A percentile compares a stretch with the other conserved stretches of the same genome.
Evolutionary conservation across 2,329 filamentous ascomycete species (phyloP).

Genomic region (Xylaria sp.): DNA sequence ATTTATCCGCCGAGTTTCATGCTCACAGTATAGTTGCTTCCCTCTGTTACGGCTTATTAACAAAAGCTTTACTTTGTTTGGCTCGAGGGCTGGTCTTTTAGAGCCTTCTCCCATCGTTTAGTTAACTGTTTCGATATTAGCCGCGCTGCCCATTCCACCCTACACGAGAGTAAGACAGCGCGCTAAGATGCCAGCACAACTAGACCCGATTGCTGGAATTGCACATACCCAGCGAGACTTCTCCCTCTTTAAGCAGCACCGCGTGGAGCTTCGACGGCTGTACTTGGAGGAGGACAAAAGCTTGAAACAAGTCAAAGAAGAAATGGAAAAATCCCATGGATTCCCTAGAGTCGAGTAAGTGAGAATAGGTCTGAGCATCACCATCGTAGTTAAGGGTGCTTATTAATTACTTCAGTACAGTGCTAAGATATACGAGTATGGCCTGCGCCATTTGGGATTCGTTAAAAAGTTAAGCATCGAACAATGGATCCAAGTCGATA

Average conservation of each 20-base stretch:
- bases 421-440: background rate
- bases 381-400: background rate
- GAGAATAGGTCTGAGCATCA: background rate
- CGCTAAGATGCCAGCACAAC: background rate
- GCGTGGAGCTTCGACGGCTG: slow-evolving; percentile 2
- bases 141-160: background rate
- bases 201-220: background rate
- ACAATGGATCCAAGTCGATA: background rate
- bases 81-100: no score
- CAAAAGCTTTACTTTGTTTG: no score
- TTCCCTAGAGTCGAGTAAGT: background rate
- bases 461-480: background rate
- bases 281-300: slow-evolving; percentile 16
- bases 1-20: no score
- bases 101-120: background rate
- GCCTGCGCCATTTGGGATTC: background rate
- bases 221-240: slow-evolving; percentile 1
- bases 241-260: slow-evolving; percentile 1
- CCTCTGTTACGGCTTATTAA: no score
- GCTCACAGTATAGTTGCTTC: no score
- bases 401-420: background rate
- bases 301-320: slow-evolving; percentile 14
- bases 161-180: background rate
- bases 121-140: background rate
- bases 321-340: slow-evolving; percentile 6